Base-by-base conservation (phyloP, 139 green algal species). In the Coelastrella sp. region DNA sequence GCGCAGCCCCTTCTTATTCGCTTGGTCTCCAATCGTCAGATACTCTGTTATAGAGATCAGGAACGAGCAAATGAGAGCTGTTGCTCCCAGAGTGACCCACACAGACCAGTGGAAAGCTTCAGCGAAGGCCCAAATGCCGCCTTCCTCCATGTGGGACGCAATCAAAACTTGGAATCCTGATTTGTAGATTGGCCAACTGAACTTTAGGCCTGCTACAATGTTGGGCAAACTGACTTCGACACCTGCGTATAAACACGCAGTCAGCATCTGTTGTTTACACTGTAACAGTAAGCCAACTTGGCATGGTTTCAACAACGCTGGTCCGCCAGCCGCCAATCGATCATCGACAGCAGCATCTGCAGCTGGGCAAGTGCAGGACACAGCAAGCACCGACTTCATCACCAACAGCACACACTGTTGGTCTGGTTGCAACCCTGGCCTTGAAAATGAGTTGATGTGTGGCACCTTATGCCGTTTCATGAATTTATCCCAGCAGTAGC, bases 111-210 rank as follows among this genome's bases (percentile, higher is more conserved):
- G 6, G 3, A 80, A 80, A 7, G 22, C 74, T 10, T 83, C 19
- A 4, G 87, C 79, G n/a, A 91, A 91, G 20, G 87, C 79, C 87
- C 87, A 91, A n/a, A 82, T 86, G 64, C 87, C 78, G 7, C 78
- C 87, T 17, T 86, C 17, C 54, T 91, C 64, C 3, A 91, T 64
- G 19, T 19, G 3, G 5, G 54, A 73, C 4, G 87, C 61, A 22
- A 86, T 87, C 20, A 91, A 23, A 54, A 91, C 87, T 16, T 81
- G 47, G 20, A 91, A 87, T 19, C 87, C 87, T 4, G 32, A 83
- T 56, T 86, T 91, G 78, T 81, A 87, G 17, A 91, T 91, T 14
- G 87, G 87, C 87, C 87, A 91, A 54, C 64, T 82, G 76, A 91
- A 86, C 17, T 86, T 86, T 4, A 91, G 47, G 10, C 87, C 87